A percentile compares a stretch with the other conserved stretches of the same genome.
Conservation (phyloP, 2,329 filamentous ascomycete species). For the Thelonectria rubi region DNA sequence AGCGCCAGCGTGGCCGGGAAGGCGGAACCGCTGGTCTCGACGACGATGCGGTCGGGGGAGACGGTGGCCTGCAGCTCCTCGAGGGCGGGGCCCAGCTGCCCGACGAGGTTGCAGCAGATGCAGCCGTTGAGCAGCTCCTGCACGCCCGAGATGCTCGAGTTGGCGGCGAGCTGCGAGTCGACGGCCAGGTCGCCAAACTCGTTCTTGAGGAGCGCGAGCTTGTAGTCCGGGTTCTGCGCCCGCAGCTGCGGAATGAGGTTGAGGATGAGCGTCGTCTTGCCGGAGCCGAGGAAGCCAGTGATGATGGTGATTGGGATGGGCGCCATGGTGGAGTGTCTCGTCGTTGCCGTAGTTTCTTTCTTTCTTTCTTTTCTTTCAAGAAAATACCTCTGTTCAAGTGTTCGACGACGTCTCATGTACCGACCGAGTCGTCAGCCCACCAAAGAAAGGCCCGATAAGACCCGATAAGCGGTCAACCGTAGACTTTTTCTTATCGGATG, state of each 20-base stretch:
- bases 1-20: slow-evolving; percentile 90
- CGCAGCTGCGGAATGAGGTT: slow-evolving; percentile 91
- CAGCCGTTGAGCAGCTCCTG: slow-evolving; percentile 95
- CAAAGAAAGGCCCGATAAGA: slow-evolving; percentile 36
- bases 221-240: slow-evolving; percentile 77
- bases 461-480: slow-evolving; percentile 21
- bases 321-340: slow-evolving; percentile 55
- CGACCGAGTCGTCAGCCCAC: slow-evolving; percentile 37
- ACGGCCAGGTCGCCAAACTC: slow-evolving; percentile 96
- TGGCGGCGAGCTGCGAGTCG: slow-evolving; percentile 89
- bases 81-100: slow-evolving; percentile 84
- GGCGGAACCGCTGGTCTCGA: slow-evolving; percentile 91
- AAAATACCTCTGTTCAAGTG: slow-evolving; percentile 43
- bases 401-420: slow-evolving; percentile 24
- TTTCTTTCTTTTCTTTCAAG: background rate
- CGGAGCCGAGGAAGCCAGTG: slow-evolving; percentile 94
- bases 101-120: slow-evolving; percentile 98
- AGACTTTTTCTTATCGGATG: slow-evolving; percentile 33
- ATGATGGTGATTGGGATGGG: slow-evolving; percentile 92
- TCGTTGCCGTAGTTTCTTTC: background rate
- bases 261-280: slow-evolving; percentile 95
- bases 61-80: slow-evolving; percentile 70
- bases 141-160: slow-evolving; percentile 85
- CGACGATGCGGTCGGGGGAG: slow-evolving; percentile 83
- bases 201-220: slow-evolving; percentile 94